Evolutionary conservation across 108 stramenopile genomes (phyloP).

Genomic region (Craspedostauros australis): DNA sequence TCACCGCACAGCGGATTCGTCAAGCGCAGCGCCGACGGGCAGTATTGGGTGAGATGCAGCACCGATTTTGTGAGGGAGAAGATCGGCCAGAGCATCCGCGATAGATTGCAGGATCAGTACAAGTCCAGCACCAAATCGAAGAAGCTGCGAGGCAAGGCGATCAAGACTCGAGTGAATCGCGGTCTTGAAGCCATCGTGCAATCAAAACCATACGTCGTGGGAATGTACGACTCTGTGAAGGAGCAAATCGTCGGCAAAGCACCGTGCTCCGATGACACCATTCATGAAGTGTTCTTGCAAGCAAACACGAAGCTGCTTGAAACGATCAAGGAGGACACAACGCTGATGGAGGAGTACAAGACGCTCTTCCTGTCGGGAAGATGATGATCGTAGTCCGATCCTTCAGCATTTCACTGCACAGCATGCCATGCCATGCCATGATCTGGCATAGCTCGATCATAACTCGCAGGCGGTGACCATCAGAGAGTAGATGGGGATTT

Average conservation of each 20-base stretch:
- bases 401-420: too few species aligned
- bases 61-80: conserved; percentile 31
- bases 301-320: conserved; percentile 24
- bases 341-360: conserved; percentile 15
- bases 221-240: conserved; percentile 9
- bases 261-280: conserved; percentile 12
- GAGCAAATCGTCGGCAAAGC: too few species aligned
- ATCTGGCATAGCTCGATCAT: too few species aligned
- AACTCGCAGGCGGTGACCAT: too few species aligned
- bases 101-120: conserved; percentile 30
- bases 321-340: conserved; percentile 23
- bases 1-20: too few species aligned
- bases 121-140: conserved; percentile 34
- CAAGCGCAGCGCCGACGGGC: conserved; percentile 14
- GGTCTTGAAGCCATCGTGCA: conserved; percentile 20
- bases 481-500: too few species aligned
- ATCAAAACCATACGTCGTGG: conserved; percentile 7
- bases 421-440: too few species aligned
- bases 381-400: too few species aligned
- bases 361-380: too few species aligned
- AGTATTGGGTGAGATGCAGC: conserved; percentile 21
- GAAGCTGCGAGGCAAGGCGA: conserved; percentile 13
- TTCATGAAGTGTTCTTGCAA: conserved; percentile 9
- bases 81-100: conserved; percentile 37
- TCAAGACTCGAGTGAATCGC: conserved; percentile 14